Conservation (phyloP, 108 stramenopile genomes). For the Pseudonitzschia multistriata region DNA sequence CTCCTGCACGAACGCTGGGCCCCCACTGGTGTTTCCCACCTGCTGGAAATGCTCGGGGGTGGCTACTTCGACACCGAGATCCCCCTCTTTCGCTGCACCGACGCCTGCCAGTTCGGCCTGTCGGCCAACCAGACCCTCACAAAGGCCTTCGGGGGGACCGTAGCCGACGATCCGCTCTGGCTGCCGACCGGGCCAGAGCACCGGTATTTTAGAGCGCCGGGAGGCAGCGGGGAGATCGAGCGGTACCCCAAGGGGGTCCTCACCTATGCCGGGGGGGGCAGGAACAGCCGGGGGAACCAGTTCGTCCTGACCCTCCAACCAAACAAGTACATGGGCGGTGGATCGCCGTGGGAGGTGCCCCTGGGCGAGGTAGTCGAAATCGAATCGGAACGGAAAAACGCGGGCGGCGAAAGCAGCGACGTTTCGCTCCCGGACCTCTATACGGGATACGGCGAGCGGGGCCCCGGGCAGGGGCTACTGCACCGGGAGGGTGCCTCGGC, state of each 20-base stretch:
- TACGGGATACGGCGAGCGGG: constrained; percentile 38
- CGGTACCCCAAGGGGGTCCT: constrained; percentile 65
- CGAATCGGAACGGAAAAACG: too few relatives aligned
- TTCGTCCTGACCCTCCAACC: constrained; percentile 63
- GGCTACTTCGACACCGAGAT: constrained; percentile 26
- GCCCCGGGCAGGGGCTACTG: constrained; percentile 28
- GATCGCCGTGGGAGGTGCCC: constrained; percentile 80
- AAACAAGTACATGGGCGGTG: constrained; percentile 57
- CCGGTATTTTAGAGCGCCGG: constrained; percentile 18
- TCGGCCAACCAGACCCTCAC: constrained; percentile 16
- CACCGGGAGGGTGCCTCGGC: constrained; percentile 20
- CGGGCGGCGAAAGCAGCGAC: neutral
- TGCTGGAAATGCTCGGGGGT: neutral
- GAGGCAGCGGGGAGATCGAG: constrained; percentile 50
- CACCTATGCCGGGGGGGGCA: constrained; percentile 65
- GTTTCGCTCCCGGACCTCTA: constrained; percentile 30
- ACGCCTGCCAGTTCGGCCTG: constrained; percentile 87
- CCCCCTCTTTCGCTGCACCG: constrained; percentile 74
- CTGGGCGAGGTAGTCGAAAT: constrained; percentile 66
- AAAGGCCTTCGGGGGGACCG: constrained; percentile 18
- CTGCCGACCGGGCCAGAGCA: constrained; percentile 66
- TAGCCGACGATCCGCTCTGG: constrained; percentile 75
- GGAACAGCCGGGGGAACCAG: constrained; percentile 55
- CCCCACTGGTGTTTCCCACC: constrained; percentile 28
- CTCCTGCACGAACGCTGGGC: constrained; percentile 79